These are phyloP conservation scores for Mycogone perniciosa DNA, from an alignment of 2,329 filamentous ascomycete species.

Conservation along the genomic window DNA sequence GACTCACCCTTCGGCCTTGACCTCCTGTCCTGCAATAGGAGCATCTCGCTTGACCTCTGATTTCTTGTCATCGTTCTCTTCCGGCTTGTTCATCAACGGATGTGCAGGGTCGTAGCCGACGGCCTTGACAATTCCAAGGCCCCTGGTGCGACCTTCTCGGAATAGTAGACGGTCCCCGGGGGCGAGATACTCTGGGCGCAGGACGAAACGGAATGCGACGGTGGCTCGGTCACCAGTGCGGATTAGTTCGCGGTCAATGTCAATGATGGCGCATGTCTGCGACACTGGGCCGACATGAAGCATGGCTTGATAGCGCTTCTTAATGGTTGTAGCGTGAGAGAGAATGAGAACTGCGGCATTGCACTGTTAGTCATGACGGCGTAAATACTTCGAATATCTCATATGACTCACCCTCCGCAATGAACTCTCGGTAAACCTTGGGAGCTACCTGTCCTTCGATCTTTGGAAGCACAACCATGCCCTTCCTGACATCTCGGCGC, in stretches of 20 bases:
- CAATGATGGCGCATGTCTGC: constrained; percentile 95
- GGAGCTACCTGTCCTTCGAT: constrained; percentile 62
- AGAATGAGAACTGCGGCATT: constrained; percentile 70
- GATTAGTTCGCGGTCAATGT: constrained; percentile 93
- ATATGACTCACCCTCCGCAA: constrained; percentile 59
- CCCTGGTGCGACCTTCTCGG: constrained; percentile 90
- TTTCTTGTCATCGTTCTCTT: constrained; percentile 3
- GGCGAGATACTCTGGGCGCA: constrained; percentile 85
- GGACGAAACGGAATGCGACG: constrained; percentile 91
- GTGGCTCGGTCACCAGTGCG: constrained; percentile 89
- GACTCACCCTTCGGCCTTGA: no score
- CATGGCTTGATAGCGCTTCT: constrained; percentile 96
- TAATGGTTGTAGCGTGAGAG: constrained; percentile 94
- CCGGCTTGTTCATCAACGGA: constrained; percentile 30
- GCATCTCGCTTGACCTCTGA: neutral
- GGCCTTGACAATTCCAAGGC: constrained; percentile 86
- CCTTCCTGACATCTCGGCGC: constrained; percentile 89
- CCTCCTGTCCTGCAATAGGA: no score
- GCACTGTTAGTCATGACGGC: neutral
- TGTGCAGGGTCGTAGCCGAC: constrained; percentile 72
- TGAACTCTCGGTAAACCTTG: constrained; percentile 69
- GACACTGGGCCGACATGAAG: constrained; percentile 90
- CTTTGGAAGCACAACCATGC: constrained; percentile 93
- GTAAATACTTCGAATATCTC: neutral
- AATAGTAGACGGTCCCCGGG: constrained; percentile 88